These are phyloP conservation scores for Cryptococcus jaspeensis DNA, from an alignment of 1,284 basidiomycete species.

Conservation along the genomic window DNA sequence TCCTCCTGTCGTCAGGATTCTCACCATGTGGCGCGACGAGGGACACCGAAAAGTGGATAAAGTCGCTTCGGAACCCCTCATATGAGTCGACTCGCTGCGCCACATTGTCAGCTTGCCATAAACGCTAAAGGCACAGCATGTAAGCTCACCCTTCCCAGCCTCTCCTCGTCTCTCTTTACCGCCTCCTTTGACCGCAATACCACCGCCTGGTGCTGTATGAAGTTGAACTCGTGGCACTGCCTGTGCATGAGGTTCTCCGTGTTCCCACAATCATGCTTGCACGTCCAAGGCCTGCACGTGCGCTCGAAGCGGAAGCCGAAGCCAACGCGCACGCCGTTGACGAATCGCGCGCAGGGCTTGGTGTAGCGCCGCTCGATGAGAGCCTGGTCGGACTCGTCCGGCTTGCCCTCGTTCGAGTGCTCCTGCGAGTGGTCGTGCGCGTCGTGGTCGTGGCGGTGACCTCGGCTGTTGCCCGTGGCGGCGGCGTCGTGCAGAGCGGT, in stretches of 20 bases:
- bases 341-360: slow-evolving; percentile 75
- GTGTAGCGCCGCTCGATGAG: slow-evolving; percentile 38
- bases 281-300: slow-evolving; percentile 71
- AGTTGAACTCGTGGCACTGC: slow-evolving; percentile 76
- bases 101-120: neutral
- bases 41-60: slow-evolving; percentile 89
- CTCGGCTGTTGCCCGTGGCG: slow-evolving; percentile 47
- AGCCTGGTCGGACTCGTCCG: slow-evolving; percentile 16
- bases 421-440: neutral
- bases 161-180: slow-evolving; percentile 44
- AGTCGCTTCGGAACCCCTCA: slow-evolving; percentile 87
- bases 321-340: slow-evolving; percentile 87
- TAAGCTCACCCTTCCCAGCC: slow-evolving; percentile 56
- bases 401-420: slow-evolving; percentile 4
- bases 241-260: slow-evolving; percentile 64
- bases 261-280: slow-evolving; percentile 56
- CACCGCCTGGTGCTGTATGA: slow-evolving; percentile 79
- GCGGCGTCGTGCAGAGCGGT: slow-evolving; percentile 53
- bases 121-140: neutral
- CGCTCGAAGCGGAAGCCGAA: slow-evolving; percentile 82
- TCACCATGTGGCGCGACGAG: slow-evolving; percentile 62
- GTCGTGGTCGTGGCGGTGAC: neutral
- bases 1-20: slow-evolving; percentile 15
- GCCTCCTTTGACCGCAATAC: slow-evolving; percentile 59
- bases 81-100: slow-evolving; percentile 65